Percentiles rank a stretch among this genome's conserved stretches.
These are phyloP conservation scores for Fraxinus latifolia DNA, from an alignment of 305 asterid genomes.

Conservation along the genomic window DNA sequence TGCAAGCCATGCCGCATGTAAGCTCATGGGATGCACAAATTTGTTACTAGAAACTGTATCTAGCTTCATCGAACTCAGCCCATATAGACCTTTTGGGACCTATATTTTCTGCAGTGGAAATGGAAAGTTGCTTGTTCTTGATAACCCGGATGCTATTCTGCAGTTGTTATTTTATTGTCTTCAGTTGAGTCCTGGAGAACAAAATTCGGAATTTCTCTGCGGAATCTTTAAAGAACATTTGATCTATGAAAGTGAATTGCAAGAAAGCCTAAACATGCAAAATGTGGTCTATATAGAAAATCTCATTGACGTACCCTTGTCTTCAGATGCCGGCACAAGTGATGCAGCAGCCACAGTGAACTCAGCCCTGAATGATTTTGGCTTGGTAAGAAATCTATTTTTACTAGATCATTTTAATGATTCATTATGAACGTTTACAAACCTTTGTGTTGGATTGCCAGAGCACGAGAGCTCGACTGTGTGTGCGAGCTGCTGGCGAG, in stretches of 20 bases:
- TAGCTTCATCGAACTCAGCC: conserved; percentile 67
- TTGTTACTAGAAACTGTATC: conserved; percentile 67
- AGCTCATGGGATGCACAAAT: conserved; percentile 74
- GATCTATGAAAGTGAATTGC: conserved; percentile 53
- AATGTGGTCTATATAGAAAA: conserved; percentile 46
- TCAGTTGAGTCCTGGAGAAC: conserved; percentile 56
- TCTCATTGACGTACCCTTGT: conserved; percentile 60
- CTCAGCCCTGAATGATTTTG: conserved; percentile 59
- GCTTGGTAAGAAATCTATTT: conserved; percentile 47
- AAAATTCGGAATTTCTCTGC: conserved; percentile 30
- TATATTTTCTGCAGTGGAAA: conserved; percentile 56
- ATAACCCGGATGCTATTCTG: conserved; percentile 71
- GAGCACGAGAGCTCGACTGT: conserved; percentile 68
- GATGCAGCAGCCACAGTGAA: conserved; percentile 35
- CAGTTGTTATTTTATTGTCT: conserved; percentile 65
- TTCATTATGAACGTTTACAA: not conserved
- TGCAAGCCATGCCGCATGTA: conserved; percentile 67
- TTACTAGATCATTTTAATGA: not conserved
- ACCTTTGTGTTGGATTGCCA: conserved; percentile 25
- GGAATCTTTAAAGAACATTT: conserved; percentile 51
- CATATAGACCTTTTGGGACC: conserved; percentile 71
- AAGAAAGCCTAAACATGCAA: conserved; percentile 66
- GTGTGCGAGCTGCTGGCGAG: conserved; percentile 89
- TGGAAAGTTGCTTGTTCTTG: conserved; percentile 57
- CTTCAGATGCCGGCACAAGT: conserved; percentile 34